These are phyloP conservation scores for Meyerozyma guilliermondii DNA, from an alignment of 1,139 yeast species.

Conservation along the genomic window DNA sequence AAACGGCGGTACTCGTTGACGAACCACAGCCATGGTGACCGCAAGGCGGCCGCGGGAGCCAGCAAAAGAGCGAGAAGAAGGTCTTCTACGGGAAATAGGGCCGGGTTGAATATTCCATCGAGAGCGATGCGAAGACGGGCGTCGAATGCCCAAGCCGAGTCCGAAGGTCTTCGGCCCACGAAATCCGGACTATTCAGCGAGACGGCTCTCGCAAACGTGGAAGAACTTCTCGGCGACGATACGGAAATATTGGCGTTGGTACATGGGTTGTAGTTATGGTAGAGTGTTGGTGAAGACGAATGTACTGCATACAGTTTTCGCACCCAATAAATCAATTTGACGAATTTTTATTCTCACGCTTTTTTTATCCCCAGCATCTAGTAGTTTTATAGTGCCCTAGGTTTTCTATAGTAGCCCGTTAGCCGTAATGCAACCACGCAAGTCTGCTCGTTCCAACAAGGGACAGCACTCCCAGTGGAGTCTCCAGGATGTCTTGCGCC, in stretches of 20 bases:
- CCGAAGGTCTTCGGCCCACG: constrained; percentile 68
- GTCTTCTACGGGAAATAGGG: constrained; percentile 5
- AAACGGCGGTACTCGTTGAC: constrained; percentile 13
- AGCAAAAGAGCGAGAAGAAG: constrained; percentile 3
- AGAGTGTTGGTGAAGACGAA: background rate
- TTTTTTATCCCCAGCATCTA: background rate
- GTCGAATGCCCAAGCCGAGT: constrained; percentile 67
- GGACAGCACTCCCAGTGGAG: constrained; percentile 2
- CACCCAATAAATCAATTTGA: too few relatives aligned
- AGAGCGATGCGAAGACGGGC: constrained; percentile 47
- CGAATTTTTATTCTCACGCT: background rate
- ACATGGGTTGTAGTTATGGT: constrained; percentile 27
- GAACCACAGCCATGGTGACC: constrained; percentile 7
- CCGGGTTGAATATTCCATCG: constrained; percentile 15
- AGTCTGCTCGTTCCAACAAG: constrained; percentile 1
- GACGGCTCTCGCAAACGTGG: constrained; percentile 65
- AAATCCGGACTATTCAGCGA: constrained; percentile 73
- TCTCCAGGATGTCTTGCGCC: background rate
- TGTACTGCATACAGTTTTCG: background rate
- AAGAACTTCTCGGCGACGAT: constrained; percentile 50
- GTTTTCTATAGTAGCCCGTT: background rate
- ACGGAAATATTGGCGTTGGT: constrained; percentile 43
- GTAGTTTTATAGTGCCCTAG: background rate
- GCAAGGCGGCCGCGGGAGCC: constrained; percentile 9
- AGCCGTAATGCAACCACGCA: background rate